Evolutionary conservation across 345 rosid species (phyloP), one percentile per base, ranked within the genome.

Genomic region (Punica granatum): DNA sequence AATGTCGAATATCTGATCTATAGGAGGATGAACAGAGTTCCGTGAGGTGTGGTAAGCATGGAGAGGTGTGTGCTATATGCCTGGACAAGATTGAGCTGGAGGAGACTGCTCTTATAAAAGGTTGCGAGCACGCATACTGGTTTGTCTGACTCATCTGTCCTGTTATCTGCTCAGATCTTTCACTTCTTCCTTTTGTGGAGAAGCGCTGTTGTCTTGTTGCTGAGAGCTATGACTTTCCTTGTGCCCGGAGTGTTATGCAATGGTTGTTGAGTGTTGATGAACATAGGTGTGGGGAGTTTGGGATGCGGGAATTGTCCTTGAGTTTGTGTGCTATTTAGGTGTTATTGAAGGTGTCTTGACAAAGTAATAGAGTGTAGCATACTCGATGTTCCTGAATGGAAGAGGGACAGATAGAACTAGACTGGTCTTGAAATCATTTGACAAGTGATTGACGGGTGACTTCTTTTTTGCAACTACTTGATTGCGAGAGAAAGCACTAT

Each of bases 71-170:
- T 64, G 93, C 96, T 0, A 94, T 94, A 19, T 92, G 99, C 72
- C 78, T 94, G 80, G 86, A 92, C 67, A 80, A 86, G 69, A 94
- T 90, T 59, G 84, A 74, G 72, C 90, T 94, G 56, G 83, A 83
- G 79, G 99, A 94, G 73, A 92, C 89, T 56, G 97, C 99, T 60
- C 89, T 91, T 70, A 77, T 94, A 36, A 92, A 88, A 80, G 97
- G 92, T 73, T 94, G 99, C 82, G 98, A 94, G 71, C 98, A 94
- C 67, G 85, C 97, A 30, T 94, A 94, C 86, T 94, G 99, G 99
- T 89, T 83, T 65, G 94, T 82, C 63, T 53, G 19, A 60, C 49
- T 63, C 43, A 63, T n/a, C 66, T 36, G 7, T 37, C 18, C 19
- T 26, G 16, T 26, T 26, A 26, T 4, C 7, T 10, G 2, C 34